These are phyloP conservation scores for Aspergillus diversus DNA, from an alignment of 495 filamentous ascomycete species.

Conservation along the genomic window DNA sequence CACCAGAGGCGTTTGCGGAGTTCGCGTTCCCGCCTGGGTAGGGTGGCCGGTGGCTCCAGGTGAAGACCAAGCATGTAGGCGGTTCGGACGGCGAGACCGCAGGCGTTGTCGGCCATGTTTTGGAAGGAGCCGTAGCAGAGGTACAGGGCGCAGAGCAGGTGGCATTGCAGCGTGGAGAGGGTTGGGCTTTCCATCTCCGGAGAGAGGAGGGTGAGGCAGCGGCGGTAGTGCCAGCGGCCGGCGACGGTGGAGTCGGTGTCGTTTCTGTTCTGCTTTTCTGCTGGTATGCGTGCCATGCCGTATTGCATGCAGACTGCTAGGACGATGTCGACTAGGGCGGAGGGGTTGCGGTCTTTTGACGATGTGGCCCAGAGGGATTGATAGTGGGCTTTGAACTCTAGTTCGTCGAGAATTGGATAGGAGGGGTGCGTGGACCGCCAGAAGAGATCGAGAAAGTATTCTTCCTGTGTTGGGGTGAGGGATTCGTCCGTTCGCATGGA, in stretches of 20 bases:
- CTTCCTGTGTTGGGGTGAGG: slow-evolving; percentile 31
- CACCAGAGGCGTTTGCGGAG: slow-evolving; percentile 56
- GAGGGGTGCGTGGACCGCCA: slow-evolving; percentile 52
- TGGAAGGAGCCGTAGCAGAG: slow-evolving; percentile 51
- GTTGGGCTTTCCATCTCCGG: slow-evolving; percentile 54
- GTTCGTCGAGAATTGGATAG: slow-evolving; percentile 48
- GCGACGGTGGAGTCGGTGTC: slow-evolving; percentile 46
- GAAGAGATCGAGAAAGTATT: slow-evolving; percentile 51
- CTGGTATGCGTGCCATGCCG: slow-evolving; percentile 35
- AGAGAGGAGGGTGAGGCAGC: slow-evolving; percentile 49
- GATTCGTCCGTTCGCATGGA: slow-evolving; percentile 11
- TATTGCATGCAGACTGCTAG: slow-evolving; percentile 60
- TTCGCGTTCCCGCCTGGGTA: slow-evolving; percentile 42
- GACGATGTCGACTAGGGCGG: slow-evolving; percentile 57
- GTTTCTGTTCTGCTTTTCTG: slow-evolving; percentile 16
- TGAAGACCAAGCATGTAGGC: slow-evolving; percentile 59
- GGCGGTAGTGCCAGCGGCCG: slow-evolving; percentile 48
- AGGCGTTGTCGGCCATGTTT: slow-evolving; percentile 49
- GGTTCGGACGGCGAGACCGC: slow-evolving; percentile 47
- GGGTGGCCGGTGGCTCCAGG: slow-evolving; percentile 41
- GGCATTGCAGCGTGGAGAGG: slow-evolving; percentile 55
- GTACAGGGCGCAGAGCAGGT: slow-evolving; percentile 49
- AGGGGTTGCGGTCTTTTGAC: slow-evolving; percentile 43
- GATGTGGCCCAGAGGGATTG: slow-evolving; percentile 46
- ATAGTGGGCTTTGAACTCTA: slow-evolving; percentile 52